A percentile compares a stretch with the other conserved stretches of the same genome.
phyloP scores from a whole-genome alignment of 179 eudicot genomes.

The Pouteria campechiana region DNA sequence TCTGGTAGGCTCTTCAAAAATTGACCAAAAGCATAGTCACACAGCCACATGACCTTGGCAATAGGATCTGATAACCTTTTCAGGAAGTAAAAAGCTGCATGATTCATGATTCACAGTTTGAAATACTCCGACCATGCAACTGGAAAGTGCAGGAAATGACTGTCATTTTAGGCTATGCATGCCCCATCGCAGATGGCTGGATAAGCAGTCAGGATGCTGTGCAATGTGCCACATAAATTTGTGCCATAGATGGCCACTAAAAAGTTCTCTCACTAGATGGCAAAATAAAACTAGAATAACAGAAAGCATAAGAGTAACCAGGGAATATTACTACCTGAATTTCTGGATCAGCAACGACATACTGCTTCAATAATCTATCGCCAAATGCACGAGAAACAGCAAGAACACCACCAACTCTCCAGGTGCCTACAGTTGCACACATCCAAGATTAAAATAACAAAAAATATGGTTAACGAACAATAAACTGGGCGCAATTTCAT shows the following conservation, averaged over 20 bases:
- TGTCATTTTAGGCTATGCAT: no score
- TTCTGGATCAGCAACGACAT: constrained; percentile 72
- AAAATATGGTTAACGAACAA: not conserved
- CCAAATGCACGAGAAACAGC: constrained; percentile 80
- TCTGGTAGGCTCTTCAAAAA: no score
- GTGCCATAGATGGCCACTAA: not conserved
- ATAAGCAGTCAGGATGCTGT: not conserved
- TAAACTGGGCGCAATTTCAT: not conserved
- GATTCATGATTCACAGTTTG: no score
- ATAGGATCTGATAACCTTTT: no score
- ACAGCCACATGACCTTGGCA: no score
- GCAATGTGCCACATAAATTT: not conserved
- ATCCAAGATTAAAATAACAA: not conserved
- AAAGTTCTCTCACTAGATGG: not conserved
- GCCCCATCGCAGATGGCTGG: no score
- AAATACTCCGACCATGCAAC: no score
- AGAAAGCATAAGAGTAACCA: not conserved
- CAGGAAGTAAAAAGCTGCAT: no score
- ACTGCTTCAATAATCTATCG: constrained; percentile 50
- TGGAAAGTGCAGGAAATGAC: no score
- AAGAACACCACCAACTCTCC: constrained; percentile 86
- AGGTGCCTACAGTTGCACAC: constrained; percentile 40
- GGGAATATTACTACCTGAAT: constrained; percentile 32
- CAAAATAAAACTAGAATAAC: not conserved
- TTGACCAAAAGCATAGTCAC: no score